Evolutionary conservation across 257 asterid genomes (phyloP).

Genomic region (Przewalskia tangutica): DNA sequence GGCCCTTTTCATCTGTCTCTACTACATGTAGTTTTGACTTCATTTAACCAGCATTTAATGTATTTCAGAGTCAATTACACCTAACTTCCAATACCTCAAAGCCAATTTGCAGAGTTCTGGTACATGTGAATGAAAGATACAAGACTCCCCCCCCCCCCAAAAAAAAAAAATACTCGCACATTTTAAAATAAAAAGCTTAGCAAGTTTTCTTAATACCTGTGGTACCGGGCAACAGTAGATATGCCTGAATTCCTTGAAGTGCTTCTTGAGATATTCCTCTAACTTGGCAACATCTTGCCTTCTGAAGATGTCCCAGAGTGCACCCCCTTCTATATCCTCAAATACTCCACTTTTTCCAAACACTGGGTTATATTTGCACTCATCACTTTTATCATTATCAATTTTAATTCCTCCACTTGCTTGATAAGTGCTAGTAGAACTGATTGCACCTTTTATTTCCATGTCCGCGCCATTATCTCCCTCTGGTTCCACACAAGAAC

Average conservation of each 20-base stretch:
- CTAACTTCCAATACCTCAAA: background rate
- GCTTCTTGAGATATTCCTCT: slow-evolving; percentile 44
- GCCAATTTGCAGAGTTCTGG: background rate
- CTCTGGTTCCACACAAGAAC: background rate
- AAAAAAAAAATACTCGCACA: background rate
- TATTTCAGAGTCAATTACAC: background rate
- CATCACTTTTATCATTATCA: background rate
- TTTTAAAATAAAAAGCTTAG: background rate
- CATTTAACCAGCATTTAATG: background rate
- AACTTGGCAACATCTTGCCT: slow-evolving; percentile 70
- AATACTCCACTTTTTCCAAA: slow-evolving; percentile 5
- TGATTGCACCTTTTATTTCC: background rate
- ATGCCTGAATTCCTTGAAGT: slow-evolving; percentile 34
- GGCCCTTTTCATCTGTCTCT: background rate
- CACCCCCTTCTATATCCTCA: slow-evolving; percentile 43
- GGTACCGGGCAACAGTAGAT: slow-evolving; percentile 34
- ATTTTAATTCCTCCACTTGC: background rate
- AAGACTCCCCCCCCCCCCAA: background rate
- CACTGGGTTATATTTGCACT: background rate
- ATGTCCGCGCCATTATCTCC: background rate
- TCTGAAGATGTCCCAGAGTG: slow-evolving; percentile 93
- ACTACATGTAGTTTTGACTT: background rate
- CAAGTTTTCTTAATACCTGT: slow-evolving; percentile 29
- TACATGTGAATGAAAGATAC: background rate
- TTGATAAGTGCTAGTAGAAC: background rate